Conservation (phyloP, 352 stramenopile species). For the Globisporangium paroecandrum region DNA sequence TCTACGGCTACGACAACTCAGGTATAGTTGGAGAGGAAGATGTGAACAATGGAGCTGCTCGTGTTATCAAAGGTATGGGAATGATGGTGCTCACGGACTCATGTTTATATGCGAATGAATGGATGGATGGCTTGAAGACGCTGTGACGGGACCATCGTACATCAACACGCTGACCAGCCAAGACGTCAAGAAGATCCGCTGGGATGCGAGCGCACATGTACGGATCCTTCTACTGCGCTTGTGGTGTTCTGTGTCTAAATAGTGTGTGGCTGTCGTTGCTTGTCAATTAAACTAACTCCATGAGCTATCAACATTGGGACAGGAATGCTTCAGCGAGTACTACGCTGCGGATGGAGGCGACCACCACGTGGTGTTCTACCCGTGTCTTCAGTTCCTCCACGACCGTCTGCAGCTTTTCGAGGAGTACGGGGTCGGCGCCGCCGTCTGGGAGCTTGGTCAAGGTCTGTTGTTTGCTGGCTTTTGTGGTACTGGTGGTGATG, state of each 20-base stretch:
- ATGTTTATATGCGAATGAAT: background rate
- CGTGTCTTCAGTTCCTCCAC: slow-evolving; percentile 78
- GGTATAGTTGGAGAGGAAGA: slow-evolving; percentile 17
- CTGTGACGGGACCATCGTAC: slow-evolving; percentile 40
- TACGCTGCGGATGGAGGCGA: slow-evolving; percentile 20
- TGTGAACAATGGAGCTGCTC: too few relatives aligned
- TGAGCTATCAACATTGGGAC: background rate
- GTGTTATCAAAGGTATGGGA: background rate
- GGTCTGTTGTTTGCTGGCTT: slow-evolving; percentile 23
- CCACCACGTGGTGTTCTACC: slow-evolving; percentile 62
- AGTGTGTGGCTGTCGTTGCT: background rate
- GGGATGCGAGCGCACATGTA: slow-evolving; percentile 48
- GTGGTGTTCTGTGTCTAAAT: background rate
- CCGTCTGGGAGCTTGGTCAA: slow-evolving; percentile 82
- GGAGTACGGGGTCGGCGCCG: slow-evolving; percentile 43
- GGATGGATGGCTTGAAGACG: slow-evolving; percentile 22
- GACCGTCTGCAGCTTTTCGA: slow-evolving; percentile 62
- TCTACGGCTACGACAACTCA: slow-evolving; percentile 81
- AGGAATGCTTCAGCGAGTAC: slow-evolving; percentile 75
- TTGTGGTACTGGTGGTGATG: background rate
- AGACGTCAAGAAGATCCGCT: slow-evolving; percentile 42
- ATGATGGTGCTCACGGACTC: background rate
- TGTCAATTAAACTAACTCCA: background rate
- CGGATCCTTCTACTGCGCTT: background rate
- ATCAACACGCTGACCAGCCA: slow-evolving; percentile 36